Evolutionary conservation across 768 basidiomycete species (phyloP).

Genomic region (Dacryopinax primogenitus): DNA sequence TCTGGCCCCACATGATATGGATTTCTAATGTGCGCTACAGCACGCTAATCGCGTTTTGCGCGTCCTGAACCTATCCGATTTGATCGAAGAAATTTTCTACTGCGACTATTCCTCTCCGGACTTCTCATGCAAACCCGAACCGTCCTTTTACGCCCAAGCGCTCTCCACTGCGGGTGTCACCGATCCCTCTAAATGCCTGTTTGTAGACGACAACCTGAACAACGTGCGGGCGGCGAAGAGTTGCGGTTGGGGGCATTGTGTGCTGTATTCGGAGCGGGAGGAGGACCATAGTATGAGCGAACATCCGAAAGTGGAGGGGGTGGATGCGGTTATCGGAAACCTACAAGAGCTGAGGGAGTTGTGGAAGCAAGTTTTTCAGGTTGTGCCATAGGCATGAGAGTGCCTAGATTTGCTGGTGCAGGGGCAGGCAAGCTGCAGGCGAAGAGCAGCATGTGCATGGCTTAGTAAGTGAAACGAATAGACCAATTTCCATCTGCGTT

Average conservation of each 20-base stretch:
- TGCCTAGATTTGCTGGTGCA: too few species aligned
- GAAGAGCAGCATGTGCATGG: too few species aligned
- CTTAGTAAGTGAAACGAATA: too few species aligned
- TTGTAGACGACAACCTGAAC: conserved; percentile 60
- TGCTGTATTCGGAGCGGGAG: conserved; percentile 31
- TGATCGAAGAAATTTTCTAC: conserved; percentile 59
- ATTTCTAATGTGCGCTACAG: conserved; percentile 28
- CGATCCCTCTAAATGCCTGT: conserved; percentile 60
- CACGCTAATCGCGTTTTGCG: conserved; percentile 69
- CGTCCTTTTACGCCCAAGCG: conserved; percentile 59
- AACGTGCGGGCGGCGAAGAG: conserved; percentile 56
- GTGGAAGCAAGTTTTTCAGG: conserved; percentile 73
- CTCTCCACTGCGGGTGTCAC: conserved; percentile 45
- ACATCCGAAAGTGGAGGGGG: conserved; percentile 25
- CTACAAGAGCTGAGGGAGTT: conserved; percentile 55
- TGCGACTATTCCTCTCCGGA: conserved; percentile 59
- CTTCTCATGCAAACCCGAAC: conserved; percentile 73
- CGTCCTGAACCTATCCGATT: conserved; percentile 59
- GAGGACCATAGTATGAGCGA: conserved; percentile 27
- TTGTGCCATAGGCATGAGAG: too few species aligned
- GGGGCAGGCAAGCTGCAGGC: too few species aligned
- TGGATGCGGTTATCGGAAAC: conserved; percentile 40
- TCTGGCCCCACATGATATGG: not conserved
- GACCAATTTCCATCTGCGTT: too few species aligned
- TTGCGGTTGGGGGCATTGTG: conserved; percentile 60